Percentiles rank a stretch among this genome's conserved stretches.
Evolutionary conservation across 352 stramenopile species (phyloP).

Genomic region (Phytophthora pinifolia): DNA sequence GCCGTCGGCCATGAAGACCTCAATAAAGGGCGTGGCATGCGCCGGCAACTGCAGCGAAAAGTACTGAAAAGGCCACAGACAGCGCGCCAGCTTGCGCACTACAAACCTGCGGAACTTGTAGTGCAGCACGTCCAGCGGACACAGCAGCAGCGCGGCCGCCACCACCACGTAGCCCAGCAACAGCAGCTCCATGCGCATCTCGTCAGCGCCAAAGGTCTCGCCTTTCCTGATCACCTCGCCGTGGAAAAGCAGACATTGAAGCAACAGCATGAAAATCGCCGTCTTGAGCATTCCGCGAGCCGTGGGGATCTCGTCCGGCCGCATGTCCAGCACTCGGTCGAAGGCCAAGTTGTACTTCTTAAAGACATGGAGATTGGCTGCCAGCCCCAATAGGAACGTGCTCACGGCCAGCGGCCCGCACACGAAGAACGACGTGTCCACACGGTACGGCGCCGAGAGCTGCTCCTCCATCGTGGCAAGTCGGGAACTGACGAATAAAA

Average conservation of each 20-base stretch:
- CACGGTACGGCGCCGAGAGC: slow-evolving; percentile 28
- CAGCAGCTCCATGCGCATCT: slow-evolving; percentile 67
- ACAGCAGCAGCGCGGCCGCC: slow-evolving; percentile 49
- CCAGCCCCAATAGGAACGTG: slow-evolving; percentile 62
- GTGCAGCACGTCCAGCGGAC: slow-evolving; percentile 68
- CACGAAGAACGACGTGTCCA: slow-evolving; percentile 82
- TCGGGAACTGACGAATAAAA: slow-evolving; percentile 1
- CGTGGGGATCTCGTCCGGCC: slow-evolving; percentile 57
- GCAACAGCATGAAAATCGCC: slow-evolving; percentile 26
- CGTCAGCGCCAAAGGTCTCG: slow-evolving; percentile 46
- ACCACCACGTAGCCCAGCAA: slow-evolving; percentile 62
- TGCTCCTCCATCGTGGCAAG: slow-evolving; percentile 22
- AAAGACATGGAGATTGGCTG: slow-evolving; percentile 68
- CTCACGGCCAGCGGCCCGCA: slow-evolving; percentile 72
- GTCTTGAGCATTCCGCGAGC: slow-evolving; percentile 44
- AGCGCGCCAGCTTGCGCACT: slow-evolving; percentile 47
- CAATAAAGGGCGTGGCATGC: slow-evolving; percentile 66
- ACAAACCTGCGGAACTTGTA: slow-evolving; percentile 68
- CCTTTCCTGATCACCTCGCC: slow-evolving; percentile 42
- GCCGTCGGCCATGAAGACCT: slow-evolving; percentile 80
- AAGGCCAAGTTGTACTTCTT: slow-evolving; percentile 54
- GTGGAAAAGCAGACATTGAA: slow-evolving; percentile 64
- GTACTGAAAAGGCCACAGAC: slow-evolving; percentile 71
- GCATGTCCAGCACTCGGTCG: slow-evolving; percentile 73
- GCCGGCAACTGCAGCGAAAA: slow-evolving; percentile 52